Percentiles rank a stretch among this genome's conserved stretches.
These are phyloP conservation scores for Thinopyrum elongatum DNA, from an alignment of 176 grass and related monocot species.

Conservation along the genomic window DNA sequence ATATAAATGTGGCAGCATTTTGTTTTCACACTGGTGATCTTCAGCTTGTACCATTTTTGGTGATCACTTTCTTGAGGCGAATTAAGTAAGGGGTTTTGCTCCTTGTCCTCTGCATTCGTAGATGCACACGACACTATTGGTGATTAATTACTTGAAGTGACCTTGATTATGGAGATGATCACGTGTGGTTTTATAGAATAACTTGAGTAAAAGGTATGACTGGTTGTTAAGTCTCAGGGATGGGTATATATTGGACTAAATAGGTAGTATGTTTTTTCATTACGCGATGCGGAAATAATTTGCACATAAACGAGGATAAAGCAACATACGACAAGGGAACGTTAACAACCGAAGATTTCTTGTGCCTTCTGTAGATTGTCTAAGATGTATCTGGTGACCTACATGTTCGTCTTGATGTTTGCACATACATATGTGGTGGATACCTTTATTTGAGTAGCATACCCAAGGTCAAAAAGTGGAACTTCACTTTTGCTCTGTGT, in stretches of 20 bases:
- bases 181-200: background rate
- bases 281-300: background rate
- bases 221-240: background rate
- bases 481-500: background rate
- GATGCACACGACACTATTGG: too few relatives aligned
- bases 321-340: background rate
- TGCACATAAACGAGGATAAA: background rate
- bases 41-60: too few relatives aligned
- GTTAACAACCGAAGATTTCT: constrained; percentile 9
- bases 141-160: background rate
- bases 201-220: background rate
- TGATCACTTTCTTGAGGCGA: too few relatives aligned
- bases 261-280: background rate
- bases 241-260: background rate
- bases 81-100: too few relatives aligned
- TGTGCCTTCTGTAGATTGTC: background rate
- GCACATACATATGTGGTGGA: background rate
- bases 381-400: background rate
- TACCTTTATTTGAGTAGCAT: background rate
- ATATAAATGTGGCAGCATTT: background rate
- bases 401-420: background rate
- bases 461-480: constrained; percentile 18
- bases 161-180: background rate
- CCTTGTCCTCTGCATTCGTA: too few relatives aligned
- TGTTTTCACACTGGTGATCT: background rate